Percentiles rank a stretch among this genome's conserved stretches.
These are phyloP conservation scores for Silene latifolia DNA, from an alignment of 148 eudicot species.

Conservation along the genomic window DNA sequence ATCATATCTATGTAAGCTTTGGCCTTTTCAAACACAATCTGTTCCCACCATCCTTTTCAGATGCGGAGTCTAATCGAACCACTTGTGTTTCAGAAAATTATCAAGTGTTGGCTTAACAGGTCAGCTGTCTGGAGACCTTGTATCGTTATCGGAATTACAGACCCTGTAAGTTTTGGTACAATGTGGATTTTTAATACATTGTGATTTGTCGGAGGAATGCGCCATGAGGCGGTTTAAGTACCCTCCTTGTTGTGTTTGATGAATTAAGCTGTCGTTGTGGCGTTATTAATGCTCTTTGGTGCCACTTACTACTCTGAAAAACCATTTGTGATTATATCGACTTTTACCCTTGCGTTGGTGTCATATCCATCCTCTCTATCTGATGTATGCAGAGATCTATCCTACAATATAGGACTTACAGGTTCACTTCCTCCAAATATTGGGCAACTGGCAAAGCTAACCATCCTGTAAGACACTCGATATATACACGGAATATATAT, in stretches of 20 bases:
- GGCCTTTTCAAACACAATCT: not conserved
- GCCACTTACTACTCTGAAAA: too few relatives aligned
- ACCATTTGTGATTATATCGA: too few relatives aligned
- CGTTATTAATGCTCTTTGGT: too few relatives aligned
- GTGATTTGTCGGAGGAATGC: too few relatives aligned
- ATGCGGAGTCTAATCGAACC: not conserved
- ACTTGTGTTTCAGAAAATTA: constrained; percentile 43
- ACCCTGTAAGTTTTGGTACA: constrained; percentile 39
- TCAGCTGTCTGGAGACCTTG: constrained; percentile 45
- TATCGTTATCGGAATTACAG: constrained; percentile 47
- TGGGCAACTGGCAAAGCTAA: constrained; percentile 49
- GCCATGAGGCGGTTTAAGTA: too few relatives aligned
- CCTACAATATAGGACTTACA: constrained; percentile 61
- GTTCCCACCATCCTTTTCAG: not conserved
- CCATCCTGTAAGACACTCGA: constrained; percentile 47
- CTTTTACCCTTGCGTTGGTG: not conserved
- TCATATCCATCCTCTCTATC: not conserved
- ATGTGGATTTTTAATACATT: too few relatives aligned
- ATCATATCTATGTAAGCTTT: constrained; percentile 55
- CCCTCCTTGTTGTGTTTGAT: too few relatives aligned
- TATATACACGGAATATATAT: too few relatives aligned
- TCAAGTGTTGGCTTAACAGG: constrained; percentile 53
- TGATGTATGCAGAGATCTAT: constrained; percentile 62
- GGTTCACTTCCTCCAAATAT: constrained; percentile 68
- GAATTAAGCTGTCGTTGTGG: too few relatives aligned